Base-by-base conservation (phyloP, 2,329 filamentous ascomycete genomes). In the Chalaropsis ovoidea region DNA sequence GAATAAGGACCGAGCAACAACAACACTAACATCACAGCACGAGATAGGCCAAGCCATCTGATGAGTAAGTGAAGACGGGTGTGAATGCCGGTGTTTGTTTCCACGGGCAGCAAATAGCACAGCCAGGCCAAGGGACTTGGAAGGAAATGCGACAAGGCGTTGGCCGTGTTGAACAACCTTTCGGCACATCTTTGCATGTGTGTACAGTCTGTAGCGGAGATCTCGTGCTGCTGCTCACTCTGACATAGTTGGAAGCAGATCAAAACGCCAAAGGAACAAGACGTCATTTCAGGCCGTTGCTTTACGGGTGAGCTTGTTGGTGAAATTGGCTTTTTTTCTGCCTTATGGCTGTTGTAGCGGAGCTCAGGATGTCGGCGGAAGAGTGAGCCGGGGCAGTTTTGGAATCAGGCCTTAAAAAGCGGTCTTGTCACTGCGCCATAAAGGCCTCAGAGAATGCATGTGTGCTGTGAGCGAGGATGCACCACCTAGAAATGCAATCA, bases 21-120 rank as follows among this genome's bases (percentile, higher is more conserved):
- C 52, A 58, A 58, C 27, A 58, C 52, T 27, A 58, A 58, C 52
- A 58, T 58, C 52, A 35, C 31, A n/a, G 52, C 52, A 58, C 24
- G 6, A 58, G 6, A 17, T 31, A 17, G 52, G 17, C 7, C 27
- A 39, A 58, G 52, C 17, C 35, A 10, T 19, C 27, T 58, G 52
- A 27, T 58, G 52, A 58, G 52, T 58, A 58, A 58, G 52, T 58
- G 24, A 47, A 19, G 43, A n/a, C 8, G 27, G 17, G 27, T n/a
- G 27, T 31, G 31, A 27, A 13, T 17, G 17, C 24, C 11, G 52
- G n/a, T n/a, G 8, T 47, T n/a, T 47, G 15, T 15, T 6, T 47
- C 43, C 43, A 19, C 43, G n/a, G 8, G 15, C 4, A n/a, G 43
- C 43, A 17, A n/a, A 47, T n/a, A 17, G 27, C 52, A 58, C 27